A percentile compares a stretch with the other conserved stretches of the same genome.
Conservation (phyloP, 2,329 filamentous ascomycete species). For the Fusarium continuum region DNA sequence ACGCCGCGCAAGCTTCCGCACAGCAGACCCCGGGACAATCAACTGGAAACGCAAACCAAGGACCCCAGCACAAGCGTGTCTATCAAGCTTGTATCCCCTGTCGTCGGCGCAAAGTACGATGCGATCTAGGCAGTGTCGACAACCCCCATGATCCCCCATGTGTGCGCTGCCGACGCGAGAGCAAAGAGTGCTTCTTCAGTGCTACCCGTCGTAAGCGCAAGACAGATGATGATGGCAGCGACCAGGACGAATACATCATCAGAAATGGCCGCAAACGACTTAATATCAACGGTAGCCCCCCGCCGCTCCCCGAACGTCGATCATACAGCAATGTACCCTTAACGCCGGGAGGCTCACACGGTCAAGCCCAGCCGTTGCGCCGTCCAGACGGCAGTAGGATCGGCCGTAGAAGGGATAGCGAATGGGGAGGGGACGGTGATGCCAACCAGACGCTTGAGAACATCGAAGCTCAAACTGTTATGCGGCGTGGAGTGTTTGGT, state of each 20-base stretch:
- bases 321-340: constrained; percentile 63
- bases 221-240: constrained; percentile 64
- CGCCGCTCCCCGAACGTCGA: constrained; percentile 55
- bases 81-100: constrained; percentile 72
- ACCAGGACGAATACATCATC: constrained; percentile 72
- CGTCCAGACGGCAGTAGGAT: constrained; percentile 61
- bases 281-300: constrained; percentile 58
- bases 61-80: constrained; percentile 65
- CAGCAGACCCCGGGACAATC: constrained; percentile 32
- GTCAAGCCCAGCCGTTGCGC: constrained; percentile 71
- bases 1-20: constrained; percentile 33
- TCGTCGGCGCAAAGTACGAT: constrained; percentile 69
- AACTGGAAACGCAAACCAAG: constrained; percentile 23
- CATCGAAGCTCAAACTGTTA: constrained; percentile 70
- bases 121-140: constrained; percentile 79
- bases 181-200: constrained; percentile 97
- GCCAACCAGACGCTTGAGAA: constrained; percentile 71
- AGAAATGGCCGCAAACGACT: constrained; percentile 78
- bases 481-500: constrained; percentile 81
- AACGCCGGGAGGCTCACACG: constrained; percentile 73
- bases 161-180: constrained; percentile 90
- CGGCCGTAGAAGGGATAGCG: constrained; percentile 42
- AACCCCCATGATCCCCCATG: constrained; percentile 94
- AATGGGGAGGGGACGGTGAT: constrained; percentile 59
- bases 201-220: constrained; percentile 93